These are phyloP conservation scores for Boletus barrowsii DNA, from an alignment of 768 basidiomycete genomes.

Conservation along the genomic window DNA sequence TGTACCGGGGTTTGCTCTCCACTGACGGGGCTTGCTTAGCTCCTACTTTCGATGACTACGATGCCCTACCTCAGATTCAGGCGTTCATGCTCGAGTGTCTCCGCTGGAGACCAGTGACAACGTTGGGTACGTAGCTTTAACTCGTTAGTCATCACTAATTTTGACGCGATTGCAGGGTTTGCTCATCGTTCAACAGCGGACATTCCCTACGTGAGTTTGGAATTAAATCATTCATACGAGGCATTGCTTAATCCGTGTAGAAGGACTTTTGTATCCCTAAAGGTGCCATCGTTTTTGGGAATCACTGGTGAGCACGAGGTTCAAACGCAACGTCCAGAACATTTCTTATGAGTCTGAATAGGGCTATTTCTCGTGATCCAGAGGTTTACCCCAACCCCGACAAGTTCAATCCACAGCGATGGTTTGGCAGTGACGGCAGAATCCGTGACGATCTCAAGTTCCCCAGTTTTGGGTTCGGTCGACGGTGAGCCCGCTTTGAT, in stretches of 20 bases:
- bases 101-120: slow-evolving; percentile 41
- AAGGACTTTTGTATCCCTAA: slow-evolving; percentile 34
- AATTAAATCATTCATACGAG: not conserved
- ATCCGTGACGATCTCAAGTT: slow-evolving; percentile 52
- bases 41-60: slow-evolving; percentile 40
- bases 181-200: slow-evolving; percentile 64
- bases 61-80: slow-evolving; percentile 35
- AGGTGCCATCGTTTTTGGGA: slow-evolving; percentile 36
- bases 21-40: slow-evolving; percentile 20
- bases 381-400: slow-evolving; percentile 58
- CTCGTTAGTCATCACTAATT: not conserved
- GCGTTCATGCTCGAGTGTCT: slow-evolving; percentile 42
- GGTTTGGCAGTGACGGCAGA: slow-evolving; percentile 40
- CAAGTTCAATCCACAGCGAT: slow-evolving; percentile 54
- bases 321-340: not conserved
- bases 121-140: slow-evolving; percentile 22
- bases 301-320: slow-evolving; percentile 29
- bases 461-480: slow-evolving; percentile 57
- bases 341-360: slow-evolving; percentile 11
- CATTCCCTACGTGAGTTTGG: slow-evolving; percentile 52
- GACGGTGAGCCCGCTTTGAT: slow-evolving; percentile 26
- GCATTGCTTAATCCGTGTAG: slow-evolving; percentile 21
- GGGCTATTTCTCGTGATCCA: slow-evolving; percentile 59
- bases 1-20: not conserved
- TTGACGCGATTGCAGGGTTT: slow-evolving; percentile 40